A percentile compares a stretch with the other conserved stretches of the same genome.
Evolutionary conservation across 805 yeast genomes (phyloP).

Genomic region (Spathaspora passalidarum): DNA sequence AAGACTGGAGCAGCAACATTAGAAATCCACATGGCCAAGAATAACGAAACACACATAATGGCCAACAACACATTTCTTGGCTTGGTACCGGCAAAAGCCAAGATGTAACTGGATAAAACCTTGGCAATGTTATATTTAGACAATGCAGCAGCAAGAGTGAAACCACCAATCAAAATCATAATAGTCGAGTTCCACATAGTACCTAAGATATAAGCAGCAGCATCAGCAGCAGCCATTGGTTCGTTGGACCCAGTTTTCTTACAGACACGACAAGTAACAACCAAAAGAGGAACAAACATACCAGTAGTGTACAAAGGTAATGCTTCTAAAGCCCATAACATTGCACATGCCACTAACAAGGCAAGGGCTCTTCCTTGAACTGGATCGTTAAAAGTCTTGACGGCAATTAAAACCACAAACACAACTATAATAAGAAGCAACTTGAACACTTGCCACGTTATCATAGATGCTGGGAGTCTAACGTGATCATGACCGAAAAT

Average conservation of each 20-base stretch:
- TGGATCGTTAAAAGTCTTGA: conserved; percentile 59
- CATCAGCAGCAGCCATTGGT: conserved; percentile 60
- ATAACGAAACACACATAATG: conserved; percentile 81
- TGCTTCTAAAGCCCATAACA: conserved; percentile 53
- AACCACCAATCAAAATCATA: conserved; percentile 87
- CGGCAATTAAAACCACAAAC: conserved; percentile 50
- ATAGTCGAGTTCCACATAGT: conserved; percentile 96
- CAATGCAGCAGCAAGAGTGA: conserved; percentile 90
- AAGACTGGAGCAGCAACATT: conserved; percentile 97
- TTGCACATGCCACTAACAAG: conserved; percentile 53
- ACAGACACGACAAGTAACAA: conserved; percentile 46
- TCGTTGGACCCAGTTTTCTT: conserved; percentile 42
- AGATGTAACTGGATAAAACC: conserved; percentile 74
- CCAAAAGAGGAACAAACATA: conserved; percentile 46
- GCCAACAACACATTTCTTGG: conserved; percentile 76
- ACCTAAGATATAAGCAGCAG: conserved; percentile 74
- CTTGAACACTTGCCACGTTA: conserved; percentile 48
- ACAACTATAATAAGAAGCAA: conserved; percentile 45
- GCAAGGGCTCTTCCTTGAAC: conserved; percentile 75
- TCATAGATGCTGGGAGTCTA: conserved; percentile 45
- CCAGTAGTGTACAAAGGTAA: conserved; percentile 50
- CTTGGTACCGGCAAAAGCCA: conserved; percentile 80
- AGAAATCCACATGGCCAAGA: conserved; percentile 92
- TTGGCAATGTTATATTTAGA: conserved; percentile 90
- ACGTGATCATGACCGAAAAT: conserved; percentile 14